Evolutionary conservation across 2,329 filamentous ascomycete genomes (phyloP).

Genomic region (Phoma sp.): DNA sequence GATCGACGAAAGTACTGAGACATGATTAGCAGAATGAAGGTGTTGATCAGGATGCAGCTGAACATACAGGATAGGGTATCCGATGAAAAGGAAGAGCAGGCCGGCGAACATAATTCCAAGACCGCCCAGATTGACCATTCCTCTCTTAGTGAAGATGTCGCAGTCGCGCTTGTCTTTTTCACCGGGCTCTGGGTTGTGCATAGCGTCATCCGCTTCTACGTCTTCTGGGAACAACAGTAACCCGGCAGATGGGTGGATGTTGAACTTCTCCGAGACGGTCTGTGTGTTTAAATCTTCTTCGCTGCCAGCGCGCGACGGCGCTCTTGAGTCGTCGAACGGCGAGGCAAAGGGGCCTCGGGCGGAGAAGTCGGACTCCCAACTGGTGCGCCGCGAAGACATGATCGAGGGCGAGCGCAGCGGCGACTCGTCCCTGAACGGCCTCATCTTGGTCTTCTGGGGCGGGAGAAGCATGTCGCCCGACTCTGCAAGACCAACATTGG

Average conservation of each 20-base stretch:
- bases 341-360: constrained; percentile 58
- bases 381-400: constrained; percentile 66
- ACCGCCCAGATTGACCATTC: constrained; percentile 68
- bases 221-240: constrained; percentile 73
- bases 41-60: neutral
- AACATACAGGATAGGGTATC: constrained; percentile 71
- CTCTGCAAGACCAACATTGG: constrained; percentile 44
- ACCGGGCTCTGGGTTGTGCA: constrained; percentile 72
- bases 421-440: constrained; percentile 59
- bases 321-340: constrained; percentile 66
- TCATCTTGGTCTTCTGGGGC: constrained; percentile 55
- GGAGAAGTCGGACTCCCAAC: constrained; percentile 68
- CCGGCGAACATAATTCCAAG: constrained; percentile 65
- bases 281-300: constrained; percentile 73
- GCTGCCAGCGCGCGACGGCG: constrained; percentile 65
- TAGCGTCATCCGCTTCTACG: constrained; percentile 73
- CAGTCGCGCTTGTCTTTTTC: constrained; percentile 67
- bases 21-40: constrained; percentile 18
- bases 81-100: constrained; percentile 69
- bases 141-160: constrained; percentile 69
- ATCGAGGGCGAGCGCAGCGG: constrained; percentile 58
- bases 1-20: constrained; percentile 64
- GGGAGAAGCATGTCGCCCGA: constrained; percentile 59
- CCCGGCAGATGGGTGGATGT: constrained; percentile 71
- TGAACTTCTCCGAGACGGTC: constrained; percentile 75